Conservation (phyloP, 176 grass and related monocot species). For the Chrysopogon serrulatus region DNA sequence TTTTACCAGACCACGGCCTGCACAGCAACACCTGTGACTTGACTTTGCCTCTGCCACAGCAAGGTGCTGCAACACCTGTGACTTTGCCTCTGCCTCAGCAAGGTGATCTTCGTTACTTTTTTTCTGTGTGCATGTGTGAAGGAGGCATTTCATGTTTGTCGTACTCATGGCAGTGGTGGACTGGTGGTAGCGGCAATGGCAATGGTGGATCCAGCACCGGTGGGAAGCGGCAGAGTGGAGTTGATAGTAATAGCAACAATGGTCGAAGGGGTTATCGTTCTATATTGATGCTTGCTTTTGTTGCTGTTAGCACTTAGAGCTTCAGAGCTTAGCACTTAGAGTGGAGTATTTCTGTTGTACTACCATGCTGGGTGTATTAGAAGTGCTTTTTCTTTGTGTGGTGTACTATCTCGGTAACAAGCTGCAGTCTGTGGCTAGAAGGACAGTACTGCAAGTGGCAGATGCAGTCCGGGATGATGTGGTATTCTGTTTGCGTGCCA, state of each 20-base stretch:
- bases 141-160: no score
- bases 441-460: not conserved
- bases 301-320: not conserved
- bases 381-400: not conserved
- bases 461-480: not conserved
- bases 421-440: not conserved
- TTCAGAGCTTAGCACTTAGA: not conserved
- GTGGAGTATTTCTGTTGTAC: not conserved
- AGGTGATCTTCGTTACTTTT: no score
- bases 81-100: no score
- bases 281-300: slow-evolving; percentile 7
- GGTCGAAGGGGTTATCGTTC: slow-evolving; percentile 21
- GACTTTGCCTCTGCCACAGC: no score
- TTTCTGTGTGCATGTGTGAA: no score
- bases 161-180: no score
- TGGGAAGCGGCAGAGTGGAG: slow-evolving; percentile 8
- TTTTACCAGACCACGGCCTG: no score
- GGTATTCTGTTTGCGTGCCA: no score
- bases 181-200: not conserved
- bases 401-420: not conserved
- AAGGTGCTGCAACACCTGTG: no score
- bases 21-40: no score
- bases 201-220: not conserved
- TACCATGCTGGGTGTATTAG: not conserved
- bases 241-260: slow-evolving; percentile 6